These are phyloP conservation scores for Gigaspora rosea DNA, from an alignment of 192 early-diverging fungal species.

Conservation along the genomic window DNA sequence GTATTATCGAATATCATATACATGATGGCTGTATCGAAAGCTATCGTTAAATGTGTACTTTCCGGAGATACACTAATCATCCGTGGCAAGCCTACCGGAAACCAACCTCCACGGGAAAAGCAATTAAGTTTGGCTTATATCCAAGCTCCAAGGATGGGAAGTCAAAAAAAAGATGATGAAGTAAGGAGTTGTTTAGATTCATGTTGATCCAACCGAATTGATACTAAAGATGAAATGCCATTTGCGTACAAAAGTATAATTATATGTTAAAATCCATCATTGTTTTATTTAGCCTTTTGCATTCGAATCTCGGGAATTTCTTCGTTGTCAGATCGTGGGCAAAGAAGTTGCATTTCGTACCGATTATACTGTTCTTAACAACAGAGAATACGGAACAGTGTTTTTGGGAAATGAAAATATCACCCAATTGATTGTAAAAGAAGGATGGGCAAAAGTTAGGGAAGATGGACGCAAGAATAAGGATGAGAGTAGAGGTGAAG, in stretches of 20 bases:
- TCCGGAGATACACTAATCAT: slow-evolving; percentile 93
- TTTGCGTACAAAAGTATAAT: neutral
- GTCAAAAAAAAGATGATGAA: slow-evolving; percentile 84
- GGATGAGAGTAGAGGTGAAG: slow-evolving; percentile 31
- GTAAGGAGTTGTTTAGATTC: slow-evolving; percentile 42
- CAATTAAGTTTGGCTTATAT: slow-evolving; percentile 82
- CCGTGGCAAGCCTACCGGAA: slow-evolving; percentile 72
- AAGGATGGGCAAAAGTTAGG: slow-evolving; percentile 85
- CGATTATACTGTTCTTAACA: slow-evolving; percentile 75
- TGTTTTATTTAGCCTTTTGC: slow-evolving; percentile 62
- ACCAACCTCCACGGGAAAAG: slow-evolving; percentile 84
- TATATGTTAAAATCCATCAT: neutral
- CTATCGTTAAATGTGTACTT: slow-evolving; percentile 84
- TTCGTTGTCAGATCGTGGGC: slow-evolving; percentile 83
- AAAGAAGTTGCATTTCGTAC: slow-evolving; percentile 85
- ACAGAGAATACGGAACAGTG: slow-evolving; percentile 67
- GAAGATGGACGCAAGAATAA: slow-evolving; percentile 55
- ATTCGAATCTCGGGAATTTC: slow-evolving; percentile 85
- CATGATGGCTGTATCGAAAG: slow-evolving; percentile 54
- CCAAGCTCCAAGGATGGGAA: slow-evolving; percentile 83
- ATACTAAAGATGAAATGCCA: neutral
- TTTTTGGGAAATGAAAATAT: slow-evolving; percentile 62
- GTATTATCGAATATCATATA: no score
- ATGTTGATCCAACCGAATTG: neutral
- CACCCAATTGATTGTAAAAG: slow-evolving; percentile 69